Percentiles rank a stretch among this genome's conserved stretches.
These are phyloP conservation scores for Vitis hybrid DNA, from an alignment of 177 flowering plant genomes.

Conservation along the genomic window DNA sequence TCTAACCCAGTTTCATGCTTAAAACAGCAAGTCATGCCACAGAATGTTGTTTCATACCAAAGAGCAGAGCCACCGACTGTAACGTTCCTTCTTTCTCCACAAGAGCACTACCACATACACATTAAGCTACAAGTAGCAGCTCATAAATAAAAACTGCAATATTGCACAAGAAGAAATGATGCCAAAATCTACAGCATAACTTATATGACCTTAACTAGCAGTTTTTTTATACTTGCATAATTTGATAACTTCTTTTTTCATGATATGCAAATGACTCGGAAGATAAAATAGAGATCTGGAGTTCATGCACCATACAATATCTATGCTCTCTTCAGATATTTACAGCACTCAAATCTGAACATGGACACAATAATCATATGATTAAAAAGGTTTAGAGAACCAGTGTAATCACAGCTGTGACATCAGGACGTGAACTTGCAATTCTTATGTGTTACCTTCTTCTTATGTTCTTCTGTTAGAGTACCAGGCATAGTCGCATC, in stretches of 20 bases:
- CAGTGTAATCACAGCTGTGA: not conserved
- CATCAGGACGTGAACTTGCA: constrained; percentile 1
- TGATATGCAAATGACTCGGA: not conserved
- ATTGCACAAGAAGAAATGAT: not conserved
- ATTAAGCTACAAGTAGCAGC: no score
- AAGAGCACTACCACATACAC: no score
- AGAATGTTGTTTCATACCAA: no score
- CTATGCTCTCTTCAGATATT: no score
- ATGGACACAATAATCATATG: not conserved
- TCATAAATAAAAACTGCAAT: not conserved
- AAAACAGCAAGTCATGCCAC: no score
- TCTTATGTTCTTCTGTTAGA: constrained; percentile 70
- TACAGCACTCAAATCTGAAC: not conserved
- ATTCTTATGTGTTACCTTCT: constrained; percentile 53
- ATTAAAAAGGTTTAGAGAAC: not conserved
- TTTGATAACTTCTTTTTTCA: not conserved
- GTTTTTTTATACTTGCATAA: not conserved
- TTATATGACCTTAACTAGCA: not conserved
- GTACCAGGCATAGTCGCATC: constrained; percentile 83
- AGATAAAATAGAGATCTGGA: not conserved
- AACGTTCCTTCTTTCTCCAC: no score
- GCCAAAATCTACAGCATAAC: not conserved
- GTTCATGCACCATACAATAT: not conserved
- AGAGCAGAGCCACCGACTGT: no score
- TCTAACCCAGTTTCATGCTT: no score